Evolutionary conservation across 2,329 filamentous ascomycete species (phyloP), one percentile per base, ranked within the genome.

Genomic region (Trichoderma asperellum): DNA sequence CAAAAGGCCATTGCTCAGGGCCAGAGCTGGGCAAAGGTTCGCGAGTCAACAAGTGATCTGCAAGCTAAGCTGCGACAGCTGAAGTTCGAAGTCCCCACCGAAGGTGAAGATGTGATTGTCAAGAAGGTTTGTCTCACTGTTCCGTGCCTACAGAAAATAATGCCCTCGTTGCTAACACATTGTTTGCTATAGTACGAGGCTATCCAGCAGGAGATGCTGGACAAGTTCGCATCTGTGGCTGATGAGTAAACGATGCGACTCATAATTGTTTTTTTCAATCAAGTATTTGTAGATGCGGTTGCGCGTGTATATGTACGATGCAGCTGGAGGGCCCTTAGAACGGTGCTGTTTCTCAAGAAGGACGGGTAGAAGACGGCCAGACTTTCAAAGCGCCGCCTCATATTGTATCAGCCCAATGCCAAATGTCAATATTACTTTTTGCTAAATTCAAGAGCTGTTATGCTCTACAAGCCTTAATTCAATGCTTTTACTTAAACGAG

Each of bases 171-270:
- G 34, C 69, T 57, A 75, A 73, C 83, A 88, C 78, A 88, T 79
- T 43, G 32, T 32, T 67, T 62, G 63, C 77, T 63, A 63, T 76
- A 96, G 92, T 99, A 98, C 81, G 96, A 98, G 86, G 90, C 89
- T 75, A 89, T 98, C 75, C 87, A 96, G 76, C 93, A 97, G 83
- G 86, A 89, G 76, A 95, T 99, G 94, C 90, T 92, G 75, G 96
- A 99, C 84, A 97, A 97, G 85, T 99, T 99, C 83, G 96, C 96
- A 61, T 91, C 94, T 49, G 95, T 99, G 71, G 89, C 93, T 79
- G 96, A 99, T 82, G 95, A 98, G 87, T 99, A 94, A 81, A 37
- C 81, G 35, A 32, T 12, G 6, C 21, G 7, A 7, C 5, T n/a
- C 52, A 11, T 43, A 29, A 29, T 58, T n/a, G n/a, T n/a, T 43